Evolutionary conservation across 1,284 basidiomycete genomes (phyloP), one percentile per base, ranked within the genome.

Genomic region (Malassezia caprae): DNA sequence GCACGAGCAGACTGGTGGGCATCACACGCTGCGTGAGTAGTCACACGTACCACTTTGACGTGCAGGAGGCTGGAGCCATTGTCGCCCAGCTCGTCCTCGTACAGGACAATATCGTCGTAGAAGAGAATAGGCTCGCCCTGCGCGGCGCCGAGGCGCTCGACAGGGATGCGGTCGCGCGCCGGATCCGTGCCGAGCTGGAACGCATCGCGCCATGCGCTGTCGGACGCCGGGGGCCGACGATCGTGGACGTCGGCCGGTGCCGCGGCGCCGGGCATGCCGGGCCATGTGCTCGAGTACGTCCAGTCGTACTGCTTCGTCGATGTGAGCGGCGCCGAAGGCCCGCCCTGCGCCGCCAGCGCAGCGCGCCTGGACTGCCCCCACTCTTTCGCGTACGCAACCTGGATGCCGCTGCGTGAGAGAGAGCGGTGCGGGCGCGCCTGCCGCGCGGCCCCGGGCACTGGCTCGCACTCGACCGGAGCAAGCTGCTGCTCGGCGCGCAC

Each of bases 231-330:
- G 15, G 31, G 19, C 17, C 15, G 7, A 8, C 8, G 13, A 5
- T 26, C 30, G 21, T 41, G 17, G 3, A 26, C 24, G 23, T 39
- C 21, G 8, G 21, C 17, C 10, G 65, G 53, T 0, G 52, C 31
- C 2, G 35, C 48, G 5, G 45, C 27, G 11, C 57, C 56, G 15
- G 65, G 30, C 4, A 85, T 82, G 0, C 93, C 94, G 0, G 83
- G 68, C 70, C 96, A 93, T 0, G 81, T 84, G 2, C 88, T 88
- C 0, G 90, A 94, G 75, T 94, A 98, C 5, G 94, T 98, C 94
- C 94, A 98, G 73, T 99, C 94, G 76, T 89, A 96, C 1, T 71
- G 63, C 35, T 66, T 66, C 0, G 68, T 64, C 8, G 60, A 51
- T 1, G 59, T 56, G 27, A 73, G 72, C 57, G 58, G 17, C 19